Evolutionary conservation across 208 protist species (phyloP), one percentile per base, ranked within the genome.

Genomic region (Crithidia acanthocephali): DNA sequence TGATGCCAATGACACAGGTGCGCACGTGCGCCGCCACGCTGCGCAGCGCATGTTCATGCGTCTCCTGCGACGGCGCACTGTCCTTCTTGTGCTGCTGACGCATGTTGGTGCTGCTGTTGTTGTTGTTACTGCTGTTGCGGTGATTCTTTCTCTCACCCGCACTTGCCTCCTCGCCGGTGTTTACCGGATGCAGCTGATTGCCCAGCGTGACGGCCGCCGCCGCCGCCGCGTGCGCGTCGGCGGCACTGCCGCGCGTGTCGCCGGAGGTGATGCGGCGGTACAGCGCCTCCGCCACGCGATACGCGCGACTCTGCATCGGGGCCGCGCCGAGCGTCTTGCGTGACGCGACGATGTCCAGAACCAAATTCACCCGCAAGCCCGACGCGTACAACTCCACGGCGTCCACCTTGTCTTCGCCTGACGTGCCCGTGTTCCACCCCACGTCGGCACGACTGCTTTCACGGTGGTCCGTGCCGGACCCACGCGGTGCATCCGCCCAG

Each of bases 311-410:
- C 37, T 68, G 63, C 28, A 74, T 67, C n/a, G 83, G 81, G 1
- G 62, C 60, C 6, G 71, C 59, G 1, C 86, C 80, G 18, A 95
- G 80, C 23, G 84, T 81, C 53, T 95, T 95, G 42, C 90, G 85
- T 1, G 87, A 93, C 20, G 87, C 90, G n/a, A 95, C 50, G 52
- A 95, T 86, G 63, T 95, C 87, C 4, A 93, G 40, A 27, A 75
- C 68, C 13, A 55, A 51, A 48, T 68, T 81, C 68, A 71, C 79
- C n/a, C 35, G 72, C 28, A 64, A 57, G 32, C 45, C 74, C 27
- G 56, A 23, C 57, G 53, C 61, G 64, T 72, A 77, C 16, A 22
- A 25, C 48, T 8, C 48, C 48, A 5, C 48, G 23, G 6, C 16
- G 13, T 30, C 53, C 35, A 40, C n/a, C n/a, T n/a, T n/a, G n/a